A percentile compares a stretch with the other conserved stretches of the same genome.
Conservation (phyloP, 371 early-diverging fungal genomes). For the Parasitella parasitica region DNA sequence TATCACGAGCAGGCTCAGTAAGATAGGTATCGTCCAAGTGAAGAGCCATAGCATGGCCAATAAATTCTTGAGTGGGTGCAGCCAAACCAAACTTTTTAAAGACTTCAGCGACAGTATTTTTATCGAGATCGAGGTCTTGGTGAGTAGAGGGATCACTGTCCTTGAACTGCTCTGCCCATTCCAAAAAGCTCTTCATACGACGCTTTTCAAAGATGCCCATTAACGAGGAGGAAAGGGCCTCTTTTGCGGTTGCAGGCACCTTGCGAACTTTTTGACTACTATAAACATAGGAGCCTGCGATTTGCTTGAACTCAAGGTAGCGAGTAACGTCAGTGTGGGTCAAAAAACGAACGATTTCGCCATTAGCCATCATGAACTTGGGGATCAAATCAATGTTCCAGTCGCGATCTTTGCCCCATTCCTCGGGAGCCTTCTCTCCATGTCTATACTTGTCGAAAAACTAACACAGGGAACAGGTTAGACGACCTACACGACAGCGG, state of each 20-base stretch:
- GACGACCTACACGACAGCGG: neutral
- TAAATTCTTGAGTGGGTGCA: slow-evolving; percentile 93
- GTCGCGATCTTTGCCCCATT: slow-evolving; percentile 89
- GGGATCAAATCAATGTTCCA: slow-evolving; percentile 99
- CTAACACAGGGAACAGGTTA: slow-evolving; percentile 19
- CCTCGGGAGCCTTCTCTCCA: slow-evolving; percentile 62
- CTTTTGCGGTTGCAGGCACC: slow-evolving; percentile 94
- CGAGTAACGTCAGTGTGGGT: slow-evolving; percentile 96
- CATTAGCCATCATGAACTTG: slow-evolving; percentile 99
- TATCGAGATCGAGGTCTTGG: slow-evolving; percentile 78
- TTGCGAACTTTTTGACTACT: slow-evolving; percentile 87
- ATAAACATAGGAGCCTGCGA: slow-evolving; percentile 95
- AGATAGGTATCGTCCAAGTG: slow-evolving; percentile 95
- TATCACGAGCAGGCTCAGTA: slow-evolving; percentile 82
- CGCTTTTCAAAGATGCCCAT: slow-evolving; percentile 98
- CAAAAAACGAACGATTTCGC: slow-evolving; percentile 83
- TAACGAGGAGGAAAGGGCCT: slow-evolving; percentile 86
- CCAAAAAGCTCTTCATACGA: slow-evolving; percentile 95
- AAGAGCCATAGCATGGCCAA: slow-evolving; percentile 98
- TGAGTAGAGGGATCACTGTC: slow-evolving; percentile 83
- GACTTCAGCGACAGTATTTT: slow-evolving; percentile 79
- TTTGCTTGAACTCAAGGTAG: slow-evolving; percentile 97
- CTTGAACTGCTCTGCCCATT: slow-evolving; percentile 87
- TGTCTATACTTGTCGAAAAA: slow-evolving; percentile 87
- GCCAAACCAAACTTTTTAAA: slow-evolving; percentile 94